Evolutionary conservation across 768 basidiomycete species (phyloP), one percentile per base, ranked within the genome.

Genomic region (Kwoniella sp.): DNA sequence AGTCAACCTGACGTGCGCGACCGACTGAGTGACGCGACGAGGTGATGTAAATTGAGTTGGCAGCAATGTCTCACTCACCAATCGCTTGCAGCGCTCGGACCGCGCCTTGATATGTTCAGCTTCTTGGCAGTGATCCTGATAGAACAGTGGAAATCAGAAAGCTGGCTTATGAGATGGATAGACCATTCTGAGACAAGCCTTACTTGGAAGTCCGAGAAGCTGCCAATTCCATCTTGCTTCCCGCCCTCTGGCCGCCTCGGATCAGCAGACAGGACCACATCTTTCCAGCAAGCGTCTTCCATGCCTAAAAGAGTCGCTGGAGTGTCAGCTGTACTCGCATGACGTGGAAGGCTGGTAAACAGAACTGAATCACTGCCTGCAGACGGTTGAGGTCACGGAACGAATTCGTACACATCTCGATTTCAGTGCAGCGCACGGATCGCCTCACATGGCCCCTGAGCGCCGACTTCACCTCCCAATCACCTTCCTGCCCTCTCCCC

Each of bases 271-370:
- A 77, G 72, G 12, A 65, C 38, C 15, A 74, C 55, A 51, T 77
- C 75, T 26, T 65, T 53, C 75, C 75, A 77, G 63, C 75, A 77
- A 37, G 58, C 61, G 54, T 77, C 73, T 26, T 77, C 75, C 68
- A 77, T 73, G 52, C 74, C 74, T 75, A 30, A 15, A 20, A 64
- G 65, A 47, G n/a, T n/a, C n/a, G n/a, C n/a, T n/a, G n/a, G n/a
- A n/a, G n/a, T n/a, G n/a, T n/a, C n/a, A n/a, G n/a, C n/a, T n/a
- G n/a, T n/a, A n/a, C n/a, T n/a, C n/a, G n/a, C n/a, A n/a, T n/a
- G n/a, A n/a, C n/a, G n/a, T n/a, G n/a, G n/a, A n/a, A n/a, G n/a
- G n/a, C n/a, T n/a, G n/a, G n/a, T n/a, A n/a, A n/a, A n/a, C n/a
- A n/a, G n/a, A n/a, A n/a, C n/a, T 13, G 34, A 34, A 34, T 34